A percentile compares a stretch with the other conserved stretches of the same genome.
Conservation (phyloP, 2,329 filamentous ascomycete species). For the Didymella lethalis region DNA sequence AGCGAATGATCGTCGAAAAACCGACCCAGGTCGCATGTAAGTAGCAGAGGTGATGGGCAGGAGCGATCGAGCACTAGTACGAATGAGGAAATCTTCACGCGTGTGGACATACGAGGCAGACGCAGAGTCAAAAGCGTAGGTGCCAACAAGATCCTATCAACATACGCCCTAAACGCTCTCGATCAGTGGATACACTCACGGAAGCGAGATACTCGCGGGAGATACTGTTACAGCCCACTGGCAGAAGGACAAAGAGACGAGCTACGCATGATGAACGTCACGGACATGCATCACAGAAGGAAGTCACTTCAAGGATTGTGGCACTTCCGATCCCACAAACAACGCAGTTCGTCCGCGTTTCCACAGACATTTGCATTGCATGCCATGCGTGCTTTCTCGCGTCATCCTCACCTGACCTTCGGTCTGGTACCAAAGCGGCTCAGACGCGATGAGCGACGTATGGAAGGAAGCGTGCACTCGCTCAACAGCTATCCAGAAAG, state of each 20-base stretch:
- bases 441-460: conserved; percentile 21
- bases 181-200: neutral
- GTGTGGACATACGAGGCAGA: neutral
- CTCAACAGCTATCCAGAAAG: conserved; percentile 35
- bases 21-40: neutral
- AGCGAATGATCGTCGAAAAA: neutral
- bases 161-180: neutral
- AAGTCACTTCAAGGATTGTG: neutral
- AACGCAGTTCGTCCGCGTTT: neutral
- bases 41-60: neutral
- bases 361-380: neutral
- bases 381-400: neutral
- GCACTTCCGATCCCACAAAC: neutral
- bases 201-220: neutral
- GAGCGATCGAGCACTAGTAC: neutral
- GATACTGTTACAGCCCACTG: neutral
- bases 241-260: neutral
- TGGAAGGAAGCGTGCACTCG: conserved; percentile 18
- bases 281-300: neutral
- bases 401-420: conserved; percentile 22
- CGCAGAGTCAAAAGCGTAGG: neutral
- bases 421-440: conserved; percentile 15
- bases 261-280: neutral
- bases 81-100: neutral
- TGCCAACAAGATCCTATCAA: neutral